Conservation (phyloP, 257 asterid genomes). For the Rubia yunnanensis region DNA sequence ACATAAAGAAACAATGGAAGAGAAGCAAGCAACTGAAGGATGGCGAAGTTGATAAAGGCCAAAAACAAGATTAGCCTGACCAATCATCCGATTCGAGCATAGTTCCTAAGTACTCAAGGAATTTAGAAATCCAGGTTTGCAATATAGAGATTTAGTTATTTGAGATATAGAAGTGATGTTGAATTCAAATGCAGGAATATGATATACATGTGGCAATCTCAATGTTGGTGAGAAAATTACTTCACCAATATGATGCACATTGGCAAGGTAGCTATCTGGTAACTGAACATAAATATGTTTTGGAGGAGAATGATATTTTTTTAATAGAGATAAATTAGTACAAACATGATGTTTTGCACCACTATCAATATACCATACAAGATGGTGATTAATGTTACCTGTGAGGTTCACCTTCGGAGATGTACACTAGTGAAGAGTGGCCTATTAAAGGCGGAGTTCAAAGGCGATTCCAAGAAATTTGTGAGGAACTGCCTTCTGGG, state of each 20-base stretch:
- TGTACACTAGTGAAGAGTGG: too few relatives aligned
- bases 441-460: too few relatives aligned
- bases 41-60: neutral
- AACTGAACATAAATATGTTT: neutral
- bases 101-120: neutral
- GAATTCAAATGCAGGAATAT: neutral
- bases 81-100: neutral
- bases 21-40: neutral
- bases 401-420: too few relatives aligned
- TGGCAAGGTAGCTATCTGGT: neutral
- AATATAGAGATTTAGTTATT: neutral
- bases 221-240: neutral
- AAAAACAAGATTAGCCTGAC: neutral
- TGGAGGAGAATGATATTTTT: neutral
- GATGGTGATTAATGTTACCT: too few relatives aligned
- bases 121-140: neutral
- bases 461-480: too few relatives aligned
- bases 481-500: too few relatives aligned
- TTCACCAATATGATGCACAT: neutral
- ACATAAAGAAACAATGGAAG: neutral
- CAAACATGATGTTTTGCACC: neutral
- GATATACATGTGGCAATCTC: neutral
- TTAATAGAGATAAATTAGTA: neutral
- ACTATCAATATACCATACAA: neutral
- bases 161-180: neutral